Evolutionary conservation across 1,139 yeast genomes (phyloP), one percentile per base, ranked within the genome.

Genomic region (Yamadazyma kanchanaburiensis): DNA sequence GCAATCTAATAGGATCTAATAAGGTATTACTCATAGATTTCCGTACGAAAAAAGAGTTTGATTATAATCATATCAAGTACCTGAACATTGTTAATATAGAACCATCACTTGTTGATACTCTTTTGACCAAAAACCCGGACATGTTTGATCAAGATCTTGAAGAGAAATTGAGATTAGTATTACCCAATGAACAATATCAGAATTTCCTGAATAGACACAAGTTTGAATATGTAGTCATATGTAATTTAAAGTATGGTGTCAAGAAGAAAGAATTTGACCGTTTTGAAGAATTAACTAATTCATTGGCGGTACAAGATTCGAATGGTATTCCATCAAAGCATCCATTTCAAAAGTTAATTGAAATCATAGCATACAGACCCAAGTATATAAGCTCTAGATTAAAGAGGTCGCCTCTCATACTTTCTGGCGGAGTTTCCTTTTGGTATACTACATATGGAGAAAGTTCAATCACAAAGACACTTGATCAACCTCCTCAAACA

Each of bases 61-160:
- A 74, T 26, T 64, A 62, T 30, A 70, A 74, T 22, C 95, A 82
- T 49, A 74, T 88, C 19, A 65, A 69, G 13, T 58, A 69, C 21
- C 52, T 60, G 1, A 71, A 80, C 27, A 54, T 80, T 6, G 70
- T 84, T 12, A 82, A 88, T 49, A 71, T 87, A 10, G 94, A 84
- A 34, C 95, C 95, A 0, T 58, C 74, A 4, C 63, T 77, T 5
- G 45, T 62, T 3, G 37, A 35, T 4, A 28, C 36, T 9, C 46
- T 32, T 18, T 55, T 74, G 22, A 54, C 13, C 12, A 24, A 30
- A 21, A 6, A 68, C 16, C 53, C 60, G 3, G 57, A 42, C 5
- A 48, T 70, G 39, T 65, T 70, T 2, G 89, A 81, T 44, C 61
- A 57, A 30, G 86, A 80, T 32, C 53, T 87, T 17, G 84, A 80